Percentiles rank a stretch among this genome's conserved stretches.
Conservation (phyloP, 208 protist species). For the Acanthamoeba triangularis region DNA sequence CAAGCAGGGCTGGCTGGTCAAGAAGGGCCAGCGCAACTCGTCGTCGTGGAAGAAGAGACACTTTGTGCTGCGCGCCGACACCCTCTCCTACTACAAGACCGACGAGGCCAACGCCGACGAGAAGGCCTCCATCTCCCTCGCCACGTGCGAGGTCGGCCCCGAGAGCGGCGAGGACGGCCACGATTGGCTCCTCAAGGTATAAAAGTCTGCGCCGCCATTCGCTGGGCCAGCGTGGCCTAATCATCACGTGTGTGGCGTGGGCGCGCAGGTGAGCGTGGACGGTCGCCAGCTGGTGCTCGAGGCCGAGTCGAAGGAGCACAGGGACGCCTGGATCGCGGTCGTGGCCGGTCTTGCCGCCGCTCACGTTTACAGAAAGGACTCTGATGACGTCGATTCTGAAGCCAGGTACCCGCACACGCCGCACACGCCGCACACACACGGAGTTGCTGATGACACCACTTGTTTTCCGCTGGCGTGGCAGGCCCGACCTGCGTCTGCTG, state of each 20-base stretch:
- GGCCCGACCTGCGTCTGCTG: constrained; percentile 52
- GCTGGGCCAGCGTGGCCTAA: neutral
- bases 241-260: neutral
- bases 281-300: constrained; percentile 16
- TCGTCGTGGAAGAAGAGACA: constrained; percentile 26
- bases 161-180: constrained; percentile 31
- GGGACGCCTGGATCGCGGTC: neutral
- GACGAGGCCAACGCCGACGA: constrained; percentile 28
- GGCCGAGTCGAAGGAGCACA: constrained; percentile 37
- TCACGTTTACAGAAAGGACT: constrained; percentile 15
- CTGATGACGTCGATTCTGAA: constrained; percentile 4
- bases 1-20: constrained; percentile 54
- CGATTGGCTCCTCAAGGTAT: constrained; percentile 4
- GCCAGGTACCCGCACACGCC: neutral
- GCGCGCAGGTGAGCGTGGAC: constrained; percentile 6
- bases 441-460: neutral
- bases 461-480: no score
- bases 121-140: constrained; percentile 59
- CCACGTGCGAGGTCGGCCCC: neutral
- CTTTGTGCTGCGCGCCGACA: constrained; percentile 42
- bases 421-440: no score
- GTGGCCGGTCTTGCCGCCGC: neutral
- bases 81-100: constrained; percentile 62
- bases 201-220: neutral
- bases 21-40: constrained; percentile 11